Evolutionary conservation across 2,329 filamentous ascomycete species (phyloP), one percentile per base, ranked within the genome.

Genomic region (Dendrostoma leiphaemia): DNA sequence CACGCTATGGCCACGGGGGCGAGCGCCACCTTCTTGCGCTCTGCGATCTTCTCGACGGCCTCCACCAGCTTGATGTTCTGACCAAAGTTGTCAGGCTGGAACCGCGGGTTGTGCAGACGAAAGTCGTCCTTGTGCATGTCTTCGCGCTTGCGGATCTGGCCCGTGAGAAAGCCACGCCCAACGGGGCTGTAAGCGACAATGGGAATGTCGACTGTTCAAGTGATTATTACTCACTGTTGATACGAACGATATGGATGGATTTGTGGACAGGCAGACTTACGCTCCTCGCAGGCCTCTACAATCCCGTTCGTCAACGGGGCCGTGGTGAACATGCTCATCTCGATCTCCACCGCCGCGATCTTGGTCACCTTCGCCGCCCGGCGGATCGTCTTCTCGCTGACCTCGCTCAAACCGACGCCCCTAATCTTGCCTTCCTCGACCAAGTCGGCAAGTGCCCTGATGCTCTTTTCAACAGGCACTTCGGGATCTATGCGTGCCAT

Each of bases 1-100:
- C 88, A 91, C 48, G 76, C 79, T 51, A 91, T 73, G 15, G 86
- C 86, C 28, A 91, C 72, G 69, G 90, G 86, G 1, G 79, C 78
- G 6, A 81, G 65, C 0, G 83, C 86, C 63, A 76, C 80, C 1
- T 76, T 75, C 70, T 88, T 89, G 61, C 74, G 73, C 61, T 72
- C 65, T 1, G 87, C 86, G 28, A 90, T 63, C 24, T 71, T 70
- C 64, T 83, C 72, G 6, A 90, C 68, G 51, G 82, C 74, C 10
- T 75, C 60, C 9, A 85, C 83, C 5, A 91, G 77, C 65, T 83
- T 69, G 9, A 89, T 62, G 67, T 90, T 91, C 65, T 79, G 76
- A 29, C 78, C 72, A 62, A 90, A 86, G 56, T 80, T 81, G 10
- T 79, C 61, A 1, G 77, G 73, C 58, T 82, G 77, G 70, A 89